These are phyloP conservation scores for Sclerotinia subarctica DNA, from an alignment of 2,329 filamentous ascomycete genomes.

Conservation along the genomic window DNA sequence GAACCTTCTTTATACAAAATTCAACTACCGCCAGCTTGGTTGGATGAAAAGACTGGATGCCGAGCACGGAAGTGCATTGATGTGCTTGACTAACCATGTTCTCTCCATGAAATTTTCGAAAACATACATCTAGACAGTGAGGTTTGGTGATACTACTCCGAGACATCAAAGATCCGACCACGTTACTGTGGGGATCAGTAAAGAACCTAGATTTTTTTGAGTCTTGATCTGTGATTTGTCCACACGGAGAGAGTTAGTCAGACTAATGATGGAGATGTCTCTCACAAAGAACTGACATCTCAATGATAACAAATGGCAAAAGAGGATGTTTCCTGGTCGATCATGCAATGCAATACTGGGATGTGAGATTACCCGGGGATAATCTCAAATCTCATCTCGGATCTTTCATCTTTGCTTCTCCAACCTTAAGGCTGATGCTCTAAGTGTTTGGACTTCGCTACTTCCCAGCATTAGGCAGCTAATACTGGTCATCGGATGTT, in stretches of 20 bases:
- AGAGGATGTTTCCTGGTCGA: background rate
- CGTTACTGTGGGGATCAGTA: background rate
- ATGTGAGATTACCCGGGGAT: background rate
- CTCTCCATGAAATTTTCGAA: slow-evolving; percentile 25
- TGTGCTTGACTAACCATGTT: background rate
- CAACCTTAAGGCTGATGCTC: slow-evolving; percentile 15
- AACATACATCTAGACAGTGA: slow-evolving; percentile 23
- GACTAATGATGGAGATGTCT: background rate
- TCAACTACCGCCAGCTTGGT: slow-evolving; percentile 26
- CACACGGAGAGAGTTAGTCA: background rate
- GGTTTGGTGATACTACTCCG: slow-evolving; percentile 27
- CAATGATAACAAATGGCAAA: slow-evolving; percentile 8
- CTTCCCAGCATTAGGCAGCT: background rate
- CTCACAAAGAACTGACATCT: background rate
- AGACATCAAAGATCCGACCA: slow-evolving; percentile 22
- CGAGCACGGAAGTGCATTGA: slow-evolving; percentile 25
- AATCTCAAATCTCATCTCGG: slow-evolving; percentile 7
- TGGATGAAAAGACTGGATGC: slow-evolving; percentile 30
- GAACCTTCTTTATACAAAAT: slow-evolving; percentile 32
- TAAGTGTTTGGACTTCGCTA: slow-evolving; percentile 9
- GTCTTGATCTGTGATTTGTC: background rate
- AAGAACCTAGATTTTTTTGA: background rate
- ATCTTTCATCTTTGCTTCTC: slow-evolving; percentile 16
- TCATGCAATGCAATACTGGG: slow-evolving; percentile 14
- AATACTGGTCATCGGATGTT: background rate